A percentile compares a stretch with the other conserved stretches of the same genome.
Conservation (phyloP, 495 filamentous ascomycete species). For the Aspergillus sparsus region DNA sequence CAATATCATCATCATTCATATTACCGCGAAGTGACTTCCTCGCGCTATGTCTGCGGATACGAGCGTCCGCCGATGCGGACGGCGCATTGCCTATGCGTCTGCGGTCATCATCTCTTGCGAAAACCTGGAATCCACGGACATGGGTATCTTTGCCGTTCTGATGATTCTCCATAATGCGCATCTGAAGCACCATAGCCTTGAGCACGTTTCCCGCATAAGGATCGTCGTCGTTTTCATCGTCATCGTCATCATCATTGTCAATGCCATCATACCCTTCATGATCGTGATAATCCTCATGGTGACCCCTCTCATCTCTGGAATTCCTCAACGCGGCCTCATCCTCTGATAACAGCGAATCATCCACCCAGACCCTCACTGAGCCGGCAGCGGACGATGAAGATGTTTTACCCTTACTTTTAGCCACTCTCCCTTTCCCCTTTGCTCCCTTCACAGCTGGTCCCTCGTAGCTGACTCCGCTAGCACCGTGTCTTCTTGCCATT, state of each 20-base stretch:
- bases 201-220: conserved; percentile 66
- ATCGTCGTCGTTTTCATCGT: conserved; percentile 34
- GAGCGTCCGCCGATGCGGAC: conserved; percentile 41
- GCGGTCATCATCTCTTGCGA: conserved; percentile 64
- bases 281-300: conserved; percentile 18
- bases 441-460: background rate
- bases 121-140: conserved; percentile 90
- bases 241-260: conserved; percentile 39
- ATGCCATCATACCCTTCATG: conserved; percentile 20
- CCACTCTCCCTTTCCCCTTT: conserved; percentile 11
- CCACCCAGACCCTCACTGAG: conserved; percentile 4
- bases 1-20: conserved; percentile 23
- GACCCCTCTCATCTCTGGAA: background rate
- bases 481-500: background rate
- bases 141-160: conserved; percentile 99
- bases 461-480: background rate
- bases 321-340: background rate
- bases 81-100: conserved; percentile 36
- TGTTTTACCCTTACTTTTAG: too few species aligned
- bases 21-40: conserved; percentile 34
- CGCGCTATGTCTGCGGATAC: conserved; percentile 32
- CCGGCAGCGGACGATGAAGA: background rate
- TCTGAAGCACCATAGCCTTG: conserved; percentile 81
- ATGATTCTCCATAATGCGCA: conserved; percentile 90
- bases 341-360: conserved; percentile 15